Percentiles rank a stretch among this genome's conserved stretches.
Conservation (phyloP, 164 flowering plant species). For the Saururus chinensis region DNA sequence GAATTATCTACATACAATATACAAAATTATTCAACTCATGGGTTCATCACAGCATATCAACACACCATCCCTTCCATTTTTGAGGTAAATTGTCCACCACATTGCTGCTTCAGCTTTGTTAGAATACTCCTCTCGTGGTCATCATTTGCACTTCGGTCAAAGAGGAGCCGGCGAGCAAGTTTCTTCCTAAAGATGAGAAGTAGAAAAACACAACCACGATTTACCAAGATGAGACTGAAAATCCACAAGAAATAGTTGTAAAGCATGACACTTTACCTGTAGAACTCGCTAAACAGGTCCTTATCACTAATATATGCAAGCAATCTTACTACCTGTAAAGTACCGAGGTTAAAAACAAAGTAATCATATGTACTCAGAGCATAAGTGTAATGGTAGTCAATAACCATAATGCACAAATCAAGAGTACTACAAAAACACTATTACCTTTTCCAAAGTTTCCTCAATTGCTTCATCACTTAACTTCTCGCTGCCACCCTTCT, state of each 20-base stretch:
- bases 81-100: conserved; percentile 96
- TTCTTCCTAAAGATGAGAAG: conserved; percentile 51
- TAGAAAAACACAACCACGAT: neutral
- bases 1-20: neutral
- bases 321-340: conserved; percentile 71
- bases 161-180: conserved; percentile 81
- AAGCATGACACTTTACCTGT: conserved; percentile 34
- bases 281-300: conserved; percentile 90
- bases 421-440: neutral
- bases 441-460: conserved; percentile 86
- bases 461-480: conserved; percentile 93
- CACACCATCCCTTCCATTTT: conserved; percentile 99
- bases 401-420: too few relatives aligned
- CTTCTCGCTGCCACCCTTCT: conserved; percentile 95
- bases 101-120: conserved; percentile 89
- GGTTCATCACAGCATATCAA: neutral
- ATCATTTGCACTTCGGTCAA: conserved; percentile 92
- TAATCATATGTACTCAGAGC: neutral
- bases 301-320: conserved; percentile 92
- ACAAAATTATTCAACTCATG: neutral
- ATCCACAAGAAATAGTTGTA: neutral
- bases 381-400: neutral
- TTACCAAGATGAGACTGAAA: neutral
- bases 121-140: conserved; percentile 89
- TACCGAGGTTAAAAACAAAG: too few relatives aligned